Evolutionary conservation across 2,329 filamentous ascomycete species (phyloP), one percentile per base, ranked within the genome.

Genomic region (Ophiostoma perfectum): DNA sequence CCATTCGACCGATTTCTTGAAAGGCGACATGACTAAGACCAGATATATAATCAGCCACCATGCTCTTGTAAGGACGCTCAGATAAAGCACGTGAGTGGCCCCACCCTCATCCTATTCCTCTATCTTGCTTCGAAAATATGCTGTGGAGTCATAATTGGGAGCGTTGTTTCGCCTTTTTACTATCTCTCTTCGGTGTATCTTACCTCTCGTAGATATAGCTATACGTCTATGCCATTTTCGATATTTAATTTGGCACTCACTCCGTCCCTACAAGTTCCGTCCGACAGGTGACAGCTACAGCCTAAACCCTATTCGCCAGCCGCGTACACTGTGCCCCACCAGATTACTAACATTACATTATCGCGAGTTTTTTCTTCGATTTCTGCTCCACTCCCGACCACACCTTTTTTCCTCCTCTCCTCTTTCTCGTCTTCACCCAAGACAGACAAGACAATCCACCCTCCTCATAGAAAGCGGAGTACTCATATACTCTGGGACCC

Each of bases 1-100:
- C 69, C 69, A 70, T 66, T 68, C 69, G 69, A 70, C 69, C 69
- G 14, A 18, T 45, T 52, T n/a, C 6, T 1, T 42, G 67, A 41
- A 16, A 42, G 7, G 42, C 7, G 11, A 5, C 16, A 1, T 0
- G 8, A 1, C 4, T 12, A 7, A 2, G 4, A 9, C 7, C 1
- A 8, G 66, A 66, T 41, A 42, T 9, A 42, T 42, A 63, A 8
- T 4, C 16, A 39, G 27, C 27, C 2, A 2, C 27, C 27, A 1
- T 27, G 27, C 27, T 27, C 27, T 27, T 27, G 27, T 27, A 27
- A 27, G 27, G 27, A 2, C 27, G 27, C 2, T 27, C 27, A 27
- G 2, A 27, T 27, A 27, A n/a, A n/a, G 27, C 27, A 27, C 27
- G 27, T 62, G 36, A 38, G 3, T 8, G 16, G 58, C 58, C 14